phyloP scores from a whole-genome alignment of 148 eudicot genomes.

The Fagopyrum esculentum region DNA sequence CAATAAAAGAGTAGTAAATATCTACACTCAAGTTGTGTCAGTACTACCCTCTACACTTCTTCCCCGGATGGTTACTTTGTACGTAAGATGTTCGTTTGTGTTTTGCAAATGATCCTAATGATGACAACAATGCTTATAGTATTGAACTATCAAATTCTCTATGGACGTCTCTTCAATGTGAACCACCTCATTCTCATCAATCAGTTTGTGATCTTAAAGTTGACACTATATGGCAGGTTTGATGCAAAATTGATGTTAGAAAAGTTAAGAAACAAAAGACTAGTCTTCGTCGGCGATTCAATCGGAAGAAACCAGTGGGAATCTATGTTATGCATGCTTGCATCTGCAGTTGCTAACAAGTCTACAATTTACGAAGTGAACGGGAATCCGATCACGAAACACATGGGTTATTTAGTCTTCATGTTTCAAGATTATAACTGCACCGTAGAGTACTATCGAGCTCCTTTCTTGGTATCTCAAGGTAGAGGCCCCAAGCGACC shows the following conservation, averaged over 20 bases:
- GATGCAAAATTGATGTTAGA: conserved; percentile 71
- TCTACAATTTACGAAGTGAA: conserved; percentile 47
- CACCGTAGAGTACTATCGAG: conserved; percentile 58
- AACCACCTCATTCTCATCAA: too few relatives aligned
- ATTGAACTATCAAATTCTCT: too few relatives aligned
- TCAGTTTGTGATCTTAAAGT: too few relatives aligned
- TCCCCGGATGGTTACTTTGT: too few relatives aligned
- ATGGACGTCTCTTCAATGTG: too few relatives aligned
- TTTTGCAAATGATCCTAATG: too few relatives aligned
- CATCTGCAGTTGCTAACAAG: conserved; percentile 45
- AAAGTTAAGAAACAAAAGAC: conserved; percentile 45
- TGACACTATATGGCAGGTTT: conserved; percentile 35
- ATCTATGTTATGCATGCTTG: conserved; percentile 57
- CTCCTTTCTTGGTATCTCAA: conserved; percentile 46
- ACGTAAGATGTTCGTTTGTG: too few relatives aligned
- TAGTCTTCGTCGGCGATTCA: conserved; percentile 68
- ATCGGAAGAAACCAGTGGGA: conserved; percentile 81
- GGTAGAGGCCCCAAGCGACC: conserved; percentile 35
- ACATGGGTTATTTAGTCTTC: conserved; percentile 52
- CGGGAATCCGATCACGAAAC: conserved; percentile 56
- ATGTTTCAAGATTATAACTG: conserved; percentile 51
- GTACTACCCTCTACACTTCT: too few relatives aligned
- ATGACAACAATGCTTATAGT: too few relatives aligned
- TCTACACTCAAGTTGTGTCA: too few relatives aligned
- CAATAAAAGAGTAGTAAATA: too few relatives aligned